Evolutionary conservation across 2,329 filamentous ascomycete species (phyloP).

Genomic region (Parafenestella ontariensis): DNA sequence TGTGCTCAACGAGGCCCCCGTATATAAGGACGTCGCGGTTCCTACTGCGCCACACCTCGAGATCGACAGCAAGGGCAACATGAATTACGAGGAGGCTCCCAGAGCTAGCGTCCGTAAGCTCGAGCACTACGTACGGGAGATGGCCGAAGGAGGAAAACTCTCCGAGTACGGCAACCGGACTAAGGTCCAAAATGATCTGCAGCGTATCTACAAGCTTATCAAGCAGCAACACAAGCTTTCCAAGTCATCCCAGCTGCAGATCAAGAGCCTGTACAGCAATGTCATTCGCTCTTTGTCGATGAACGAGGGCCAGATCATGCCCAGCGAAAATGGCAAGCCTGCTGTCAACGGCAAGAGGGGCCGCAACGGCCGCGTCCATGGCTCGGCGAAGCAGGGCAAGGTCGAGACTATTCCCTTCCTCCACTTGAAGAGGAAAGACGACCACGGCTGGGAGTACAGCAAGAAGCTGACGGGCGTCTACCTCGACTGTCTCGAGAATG

Average conservation of each 20-base stretch:
- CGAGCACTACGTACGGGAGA: conserved; percentile 97
- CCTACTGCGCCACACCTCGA: conserved; percentile 92
- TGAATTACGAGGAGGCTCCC: conserved; percentile 88
- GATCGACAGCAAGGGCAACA: conserved; percentile 90
- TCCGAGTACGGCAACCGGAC: conserved; percentile 98
- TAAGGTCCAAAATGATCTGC: conserved; percentile 95
- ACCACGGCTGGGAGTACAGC: conserved; percentile 98
- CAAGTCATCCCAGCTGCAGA: conserved; percentile 94
- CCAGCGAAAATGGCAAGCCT: conserved; percentile 78
- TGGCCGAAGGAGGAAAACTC: conserved; percentile 98
- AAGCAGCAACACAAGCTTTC: conserved; percentile 98
- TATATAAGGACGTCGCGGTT: conserved; percentile 94
- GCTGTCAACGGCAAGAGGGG: conserved; percentile 63
- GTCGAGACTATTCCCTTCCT: conserved; percentile 97
- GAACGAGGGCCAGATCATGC: conserved; percentile 98
- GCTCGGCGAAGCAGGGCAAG: conserved; percentile 76
- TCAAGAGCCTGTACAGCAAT: conserved; percentile 93
- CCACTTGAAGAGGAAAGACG: conserved; percentile 91
- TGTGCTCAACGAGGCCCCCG: conserved; percentile 80
- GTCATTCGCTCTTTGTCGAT: conserved; percentile 93
- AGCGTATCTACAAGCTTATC: conserved; percentile 97
- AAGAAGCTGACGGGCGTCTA: conserved; percentile 97
- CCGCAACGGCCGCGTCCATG: conserved; percentile 60
- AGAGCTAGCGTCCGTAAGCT: conserved; percentile 91
- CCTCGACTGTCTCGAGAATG: conserved; percentile 88